Evolutionary conservation across 202 grass and related monocot species (phyloP).

Genomic region (Sporobolus alterniflorus): DNA sequence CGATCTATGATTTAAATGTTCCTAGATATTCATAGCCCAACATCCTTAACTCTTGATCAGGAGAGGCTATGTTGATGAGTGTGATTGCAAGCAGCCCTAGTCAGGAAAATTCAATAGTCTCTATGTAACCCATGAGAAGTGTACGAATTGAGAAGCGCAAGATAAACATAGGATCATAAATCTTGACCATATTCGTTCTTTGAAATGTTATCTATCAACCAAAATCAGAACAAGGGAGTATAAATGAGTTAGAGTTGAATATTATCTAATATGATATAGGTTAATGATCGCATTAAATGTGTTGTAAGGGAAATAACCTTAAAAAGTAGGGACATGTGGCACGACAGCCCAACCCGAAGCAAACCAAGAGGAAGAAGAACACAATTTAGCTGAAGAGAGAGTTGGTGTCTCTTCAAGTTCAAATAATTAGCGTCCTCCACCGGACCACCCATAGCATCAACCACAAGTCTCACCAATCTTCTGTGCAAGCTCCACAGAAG

Average conservation of each 20-base stretch:
- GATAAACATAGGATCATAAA: conserved; percentile 82
- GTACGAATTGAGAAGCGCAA: conserved; percentile 83
- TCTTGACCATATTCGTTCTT: conserved; percentile 29
- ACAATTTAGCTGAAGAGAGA: conserved; percentile 56
- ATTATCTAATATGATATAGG: neutral
- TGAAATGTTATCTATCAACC: conserved; percentile 47
- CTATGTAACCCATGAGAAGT: conserved; percentile 79
- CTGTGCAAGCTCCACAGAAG: conserved; percentile 60
- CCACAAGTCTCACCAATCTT: conserved; percentile 82
- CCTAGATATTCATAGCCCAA: conserved; percentile 86
- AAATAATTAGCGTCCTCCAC: conserved; percentile 87
- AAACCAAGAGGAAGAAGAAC: conserved; percentile 85
- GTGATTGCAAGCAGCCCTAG: conserved; percentile 87
- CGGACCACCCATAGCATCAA: conserved; percentile 74
- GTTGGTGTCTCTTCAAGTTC: conserved; percentile 48
- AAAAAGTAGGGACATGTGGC: conserved; percentile 91
- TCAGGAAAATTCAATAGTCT: conserved; percentile 78
- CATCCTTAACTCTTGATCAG: conserved; percentile 78
- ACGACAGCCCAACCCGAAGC: conserved; percentile 74
- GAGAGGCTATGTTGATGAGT: conserved; percentile 81
- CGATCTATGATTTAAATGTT: too few species aligned
- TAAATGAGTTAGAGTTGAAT: conserved; percentile 14
- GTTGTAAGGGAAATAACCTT: conserved; percentile 61
- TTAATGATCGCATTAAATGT: neutral
- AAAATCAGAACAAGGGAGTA: conserved; percentile 27